Conservation (phyloP, 1,284 basidiomycete genomes). For the Pisolithus thermaeus region DNA sequence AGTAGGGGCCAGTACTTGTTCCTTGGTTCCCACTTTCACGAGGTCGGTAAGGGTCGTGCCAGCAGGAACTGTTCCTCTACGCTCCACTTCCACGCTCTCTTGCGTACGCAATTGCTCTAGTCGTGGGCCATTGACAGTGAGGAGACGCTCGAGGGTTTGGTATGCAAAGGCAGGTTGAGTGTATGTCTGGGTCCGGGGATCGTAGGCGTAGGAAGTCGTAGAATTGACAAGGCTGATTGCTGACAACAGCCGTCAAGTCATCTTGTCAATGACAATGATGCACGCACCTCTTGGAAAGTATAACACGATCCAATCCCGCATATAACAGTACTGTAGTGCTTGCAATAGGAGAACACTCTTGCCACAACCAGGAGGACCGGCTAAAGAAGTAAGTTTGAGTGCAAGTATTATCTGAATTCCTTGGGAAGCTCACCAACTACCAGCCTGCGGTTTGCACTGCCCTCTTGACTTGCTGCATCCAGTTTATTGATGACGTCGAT, state of each 20-base stretch:
- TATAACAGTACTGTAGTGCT: slow-evolving; percentile 66
- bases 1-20: slow-evolving; percentile 50
- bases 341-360: slow-evolving; percentile 85
- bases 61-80: slow-evolving; percentile 37
- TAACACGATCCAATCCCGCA: slow-evolving; percentile 77
- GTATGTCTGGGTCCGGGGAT: slow-evolving; percentile 71
- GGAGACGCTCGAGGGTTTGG: slow-evolving; percentile 55
- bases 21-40: slow-evolving; percentile 53
- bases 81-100: slow-evolving; percentile 41
- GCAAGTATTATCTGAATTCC: not conserved
- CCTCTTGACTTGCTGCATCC: slow-evolving; percentile 43
- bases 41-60: slow-evolving; percentile 54
- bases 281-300: slow-evolving; percentile 79
- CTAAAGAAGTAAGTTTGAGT: slow-evolving; percentile 31
- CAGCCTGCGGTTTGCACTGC: slow-evolving; percentile 37
- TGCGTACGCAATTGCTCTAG: slow-evolving; percentile 37
- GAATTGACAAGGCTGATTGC: slow-evolving; percentile 77
- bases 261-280: not conserved
- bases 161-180: slow-evolving; percentile 66
- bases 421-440: slow-evolving; percentile 51
- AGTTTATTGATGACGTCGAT: slow-evolving; percentile 46
- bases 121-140: slow-evolving; percentile 46
- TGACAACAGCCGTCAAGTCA: slow-evolving; percentile 17
- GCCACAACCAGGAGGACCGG: slow-evolving; percentile 75
- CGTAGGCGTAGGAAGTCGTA: slow-evolving; percentile 71